Conservation (phyloP, 2,329 filamentous ascomycete species). For the Sporothrix brasiliensis region DNA sequence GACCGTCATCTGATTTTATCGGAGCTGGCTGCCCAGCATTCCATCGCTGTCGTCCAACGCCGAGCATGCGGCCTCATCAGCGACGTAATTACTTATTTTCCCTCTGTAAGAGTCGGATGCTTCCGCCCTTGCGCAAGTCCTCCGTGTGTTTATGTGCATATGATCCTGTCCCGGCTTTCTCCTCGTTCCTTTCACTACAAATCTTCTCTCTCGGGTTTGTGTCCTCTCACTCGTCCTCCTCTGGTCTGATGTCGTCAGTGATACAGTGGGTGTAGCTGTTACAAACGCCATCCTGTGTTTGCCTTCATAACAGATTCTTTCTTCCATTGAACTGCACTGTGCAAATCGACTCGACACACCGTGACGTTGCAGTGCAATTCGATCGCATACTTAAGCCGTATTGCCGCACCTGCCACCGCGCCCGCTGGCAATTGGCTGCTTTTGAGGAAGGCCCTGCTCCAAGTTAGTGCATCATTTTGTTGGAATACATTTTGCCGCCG, state of each 20-base stretch:
- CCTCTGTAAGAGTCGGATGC: background rate
- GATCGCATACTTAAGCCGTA: background rate
- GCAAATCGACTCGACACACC: background rate
- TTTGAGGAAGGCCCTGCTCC: background rate
- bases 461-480: background rate
- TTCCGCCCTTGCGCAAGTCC: background rate
- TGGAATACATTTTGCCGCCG: conserved; percentile 8
- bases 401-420: conserved; percentile 7
- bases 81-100: background rate
- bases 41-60: background rate
- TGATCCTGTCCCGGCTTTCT: background rate
- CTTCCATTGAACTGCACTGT: background rate
- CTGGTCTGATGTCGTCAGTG: background rate
- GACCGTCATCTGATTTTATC: conserved; percentile 26
- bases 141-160: conserved; percentile 13
- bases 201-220: conserved; percentile 4
- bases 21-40: background rate
- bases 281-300: background rate
- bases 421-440: conserved; percentile 19
- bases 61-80: background rate
- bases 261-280: conserved; percentile 1
- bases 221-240: background rate
- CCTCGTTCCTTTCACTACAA: background rate
- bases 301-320: background rate
- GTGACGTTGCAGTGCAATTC: background rate